phyloP scores from a whole-genome alignment of 2,329 filamentous ascomycete species.

The Pseudogymnoascus sp. region DNA sequence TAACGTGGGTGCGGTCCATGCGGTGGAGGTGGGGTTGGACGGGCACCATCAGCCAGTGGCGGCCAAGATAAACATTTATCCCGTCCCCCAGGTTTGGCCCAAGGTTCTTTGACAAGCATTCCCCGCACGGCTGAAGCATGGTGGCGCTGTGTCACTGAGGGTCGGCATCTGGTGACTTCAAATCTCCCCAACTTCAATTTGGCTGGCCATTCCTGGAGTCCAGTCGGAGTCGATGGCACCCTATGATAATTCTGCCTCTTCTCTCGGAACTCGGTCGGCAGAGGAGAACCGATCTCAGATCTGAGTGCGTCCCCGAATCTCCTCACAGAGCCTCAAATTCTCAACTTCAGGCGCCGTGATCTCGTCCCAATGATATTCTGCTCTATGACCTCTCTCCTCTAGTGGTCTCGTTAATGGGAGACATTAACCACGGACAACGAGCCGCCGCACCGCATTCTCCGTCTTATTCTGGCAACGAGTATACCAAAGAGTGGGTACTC shows the following conservation, averaged over 20 bases:
- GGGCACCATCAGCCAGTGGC: neutral
- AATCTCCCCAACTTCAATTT: neutral
- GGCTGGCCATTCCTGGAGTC: neutral
- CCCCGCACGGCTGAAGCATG: neutral
- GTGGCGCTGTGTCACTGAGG: neutral
- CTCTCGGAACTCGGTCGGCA: neutral
- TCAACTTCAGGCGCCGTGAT: neutral
- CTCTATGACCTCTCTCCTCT: neutral
- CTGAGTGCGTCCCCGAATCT: neutral
- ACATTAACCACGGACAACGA: constrained; percentile 2
- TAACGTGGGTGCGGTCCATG: constrained; percentile 4
- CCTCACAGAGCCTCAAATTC: neutral
- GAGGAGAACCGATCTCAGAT: neutral
- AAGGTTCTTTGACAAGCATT: neutral
- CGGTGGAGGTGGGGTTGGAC: neutral
- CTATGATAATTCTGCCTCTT: neutral
- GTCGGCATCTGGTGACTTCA: neutral
- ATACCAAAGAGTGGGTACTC: neutral
- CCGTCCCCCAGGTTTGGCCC: neutral
- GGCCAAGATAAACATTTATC: neutral
- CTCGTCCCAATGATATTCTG: neutral
- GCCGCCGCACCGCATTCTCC: constrained; percentile 1
- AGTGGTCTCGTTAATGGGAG: neutral
- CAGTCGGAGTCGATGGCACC: neutral
- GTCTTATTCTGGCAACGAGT: neutral